Conservation (phyloP, 208 protist genomes). For the Balamuthia mandrillaris region DNA sequence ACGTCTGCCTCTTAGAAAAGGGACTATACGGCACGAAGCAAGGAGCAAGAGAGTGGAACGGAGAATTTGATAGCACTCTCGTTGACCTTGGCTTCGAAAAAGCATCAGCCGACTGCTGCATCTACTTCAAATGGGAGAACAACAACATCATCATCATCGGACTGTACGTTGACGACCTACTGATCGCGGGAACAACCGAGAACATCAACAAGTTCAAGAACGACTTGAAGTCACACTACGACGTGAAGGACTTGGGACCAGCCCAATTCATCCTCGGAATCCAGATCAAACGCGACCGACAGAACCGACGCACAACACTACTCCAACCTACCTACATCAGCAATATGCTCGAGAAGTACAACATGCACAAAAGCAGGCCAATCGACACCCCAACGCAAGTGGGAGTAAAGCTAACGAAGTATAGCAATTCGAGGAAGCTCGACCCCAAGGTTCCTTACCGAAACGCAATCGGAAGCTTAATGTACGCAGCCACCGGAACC, state of each 20-base stretch:
- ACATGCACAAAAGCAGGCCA: background rate
- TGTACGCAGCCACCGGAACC: background rate
- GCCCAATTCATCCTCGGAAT: background rate
- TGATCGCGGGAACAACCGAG: background rate
- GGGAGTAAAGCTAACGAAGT: background rate
- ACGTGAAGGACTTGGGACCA: background rate
- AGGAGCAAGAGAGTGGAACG: background rate
- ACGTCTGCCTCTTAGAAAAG: background rate
- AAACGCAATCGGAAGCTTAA: background rate
- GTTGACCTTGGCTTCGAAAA: background rate
- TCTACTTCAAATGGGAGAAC: background rate
- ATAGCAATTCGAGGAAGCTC: background rate
- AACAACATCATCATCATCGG: background rate
- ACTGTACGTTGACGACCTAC: background rate
- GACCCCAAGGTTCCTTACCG: background rate
- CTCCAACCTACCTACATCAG: background rate
- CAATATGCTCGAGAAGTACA: background rate
- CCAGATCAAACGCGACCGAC: background rate
- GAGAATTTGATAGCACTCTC: background rate
- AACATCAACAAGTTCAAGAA: background rate
- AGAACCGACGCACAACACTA: background rate
- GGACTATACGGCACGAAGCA: background rate
- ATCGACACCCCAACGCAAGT: background rate
- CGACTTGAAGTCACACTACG: background rate
- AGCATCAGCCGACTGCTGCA: background rate